phyloP scores from a whole-genome alignment of 139 green algal genomes.

The Picochlorum sp. region DNA sequence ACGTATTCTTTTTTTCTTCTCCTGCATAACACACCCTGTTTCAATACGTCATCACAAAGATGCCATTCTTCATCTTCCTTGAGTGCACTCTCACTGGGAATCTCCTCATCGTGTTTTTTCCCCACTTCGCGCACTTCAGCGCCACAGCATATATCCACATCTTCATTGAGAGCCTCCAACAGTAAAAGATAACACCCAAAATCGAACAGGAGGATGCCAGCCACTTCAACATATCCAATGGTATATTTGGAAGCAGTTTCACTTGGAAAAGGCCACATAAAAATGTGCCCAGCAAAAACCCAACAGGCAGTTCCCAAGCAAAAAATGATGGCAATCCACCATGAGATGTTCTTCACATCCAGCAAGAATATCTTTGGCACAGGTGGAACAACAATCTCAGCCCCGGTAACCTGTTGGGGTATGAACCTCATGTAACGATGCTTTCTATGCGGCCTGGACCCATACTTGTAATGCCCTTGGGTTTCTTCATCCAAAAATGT shows the following conservation, averaged over 20 bases:
- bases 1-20: too few species aligned
- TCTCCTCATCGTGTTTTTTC: too few species aligned
- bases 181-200: too few species aligned
- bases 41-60: too few species aligned
- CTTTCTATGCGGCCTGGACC: constrained; percentile 5
- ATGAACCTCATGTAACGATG: not conserved
- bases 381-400: not conserved
- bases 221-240: not conserved
- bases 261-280: not conserved
- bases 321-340: constrained; percentile 7
- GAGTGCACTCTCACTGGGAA: too few species aligned
- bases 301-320: constrained; percentile 4
- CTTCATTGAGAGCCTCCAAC: too few species aligned
- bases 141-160: too few species aligned
- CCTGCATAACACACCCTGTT: too few species aligned
- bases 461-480: constrained; percentile 1
- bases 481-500: not conserved
- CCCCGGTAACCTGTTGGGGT: not conserved
- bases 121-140: too few species aligned
- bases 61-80: too few species aligned
- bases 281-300: constrained; percentile 4
- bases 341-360: constrained; percentile 3
- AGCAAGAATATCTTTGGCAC: not conserved
- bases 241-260: not conserved
- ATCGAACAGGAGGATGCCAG: constrained; percentile 5